These are phyloP conservation scores for Fusarium sp. DNA, from an alignment of 2,329 filamentous ascomycete genomes.

Conservation along the genomic window DNA sequence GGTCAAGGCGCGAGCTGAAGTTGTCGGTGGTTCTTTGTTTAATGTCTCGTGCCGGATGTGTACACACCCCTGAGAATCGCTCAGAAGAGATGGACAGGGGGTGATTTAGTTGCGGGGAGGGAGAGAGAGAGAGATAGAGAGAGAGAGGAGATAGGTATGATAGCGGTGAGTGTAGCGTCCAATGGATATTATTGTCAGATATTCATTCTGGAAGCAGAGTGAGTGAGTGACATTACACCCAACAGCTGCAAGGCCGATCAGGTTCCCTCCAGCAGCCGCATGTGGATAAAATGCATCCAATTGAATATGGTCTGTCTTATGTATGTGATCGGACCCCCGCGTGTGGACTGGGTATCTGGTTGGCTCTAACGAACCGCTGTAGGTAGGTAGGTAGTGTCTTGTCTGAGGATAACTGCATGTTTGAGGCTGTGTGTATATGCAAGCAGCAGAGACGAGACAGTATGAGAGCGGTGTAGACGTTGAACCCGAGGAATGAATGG, in stretches of 20 bases:
- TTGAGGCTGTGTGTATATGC: constrained; percentile 11
- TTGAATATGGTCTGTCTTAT: constrained; percentile 13
- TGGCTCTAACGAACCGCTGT: constrained; percentile 12
- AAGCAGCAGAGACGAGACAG: constrained; percentile 5
- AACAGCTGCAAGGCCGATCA: constrained; percentile 36
- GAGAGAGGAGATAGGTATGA: no score
- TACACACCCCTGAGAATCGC: background rate
- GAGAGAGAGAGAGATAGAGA: no score
- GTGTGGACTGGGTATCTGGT: constrained; percentile 12
- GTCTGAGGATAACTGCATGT: constrained; percentile 12
- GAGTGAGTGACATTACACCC: constrained; percentile 1
- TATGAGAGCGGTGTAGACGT: constrained; percentile 20
- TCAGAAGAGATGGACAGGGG: constrained; percentile 6
- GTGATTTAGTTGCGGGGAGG: background rate
- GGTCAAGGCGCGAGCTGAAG: background rate
- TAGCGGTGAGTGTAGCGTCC: constrained; percentile 3
- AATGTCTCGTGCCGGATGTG: constrained; percentile 2
- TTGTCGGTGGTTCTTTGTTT: background rate
- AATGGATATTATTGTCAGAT: background rate
- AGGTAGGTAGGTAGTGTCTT: constrained; percentile 10
- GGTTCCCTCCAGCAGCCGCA: constrained; percentile 24
- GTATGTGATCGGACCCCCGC: constrained; percentile 20
- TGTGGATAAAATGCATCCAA: constrained; percentile 18
- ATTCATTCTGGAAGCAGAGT: background rate
- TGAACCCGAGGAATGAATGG: constrained; percentile 9